These are phyloP conservation scores for Ramularia endophylla DNA, from an alignment of 2,329 filamentous ascomycete species.

Conservation along the genomic window DNA sequence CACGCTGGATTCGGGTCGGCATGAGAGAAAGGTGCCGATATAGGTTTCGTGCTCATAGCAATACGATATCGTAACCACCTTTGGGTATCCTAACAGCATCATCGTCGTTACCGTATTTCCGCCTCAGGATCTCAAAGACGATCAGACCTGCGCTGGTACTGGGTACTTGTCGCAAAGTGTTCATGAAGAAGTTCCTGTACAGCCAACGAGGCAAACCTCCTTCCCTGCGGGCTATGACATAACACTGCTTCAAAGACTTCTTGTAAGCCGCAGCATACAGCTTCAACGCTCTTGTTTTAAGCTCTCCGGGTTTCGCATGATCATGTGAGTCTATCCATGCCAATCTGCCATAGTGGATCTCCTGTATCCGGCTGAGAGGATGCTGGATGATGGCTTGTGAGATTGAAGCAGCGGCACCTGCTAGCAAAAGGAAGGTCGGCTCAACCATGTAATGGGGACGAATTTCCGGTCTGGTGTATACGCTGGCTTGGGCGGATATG, in stretches of 20 bases:
- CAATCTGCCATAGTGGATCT: conserved; percentile 66
- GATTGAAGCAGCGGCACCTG: conserved; percentile 63
- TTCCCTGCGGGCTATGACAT: conserved; percentile 52
- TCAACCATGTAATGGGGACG: conserved; percentile 70
- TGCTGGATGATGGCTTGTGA: conserved; percentile 65
- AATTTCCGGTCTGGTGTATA: conserved; percentile 46
- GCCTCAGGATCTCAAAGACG: conserved; percentile 69
- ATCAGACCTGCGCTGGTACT: conserved; percentile 72
- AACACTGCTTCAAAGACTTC: conserved; percentile 59
- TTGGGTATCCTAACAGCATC: conserved; percentile 60
- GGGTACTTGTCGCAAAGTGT: conserved; percentile 66
- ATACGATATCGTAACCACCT: conserved; percentile 66
- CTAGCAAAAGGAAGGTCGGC: conserved; percentile 63
- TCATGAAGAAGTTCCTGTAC: conserved; percentile 67
- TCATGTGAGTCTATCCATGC: conserved; percentile 62
- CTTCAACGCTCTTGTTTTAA: conserved; percentile 47
- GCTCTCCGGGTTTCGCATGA: conserved; percentile 35
- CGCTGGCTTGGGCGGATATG: conserved; percentile 23
- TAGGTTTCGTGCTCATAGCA: conserved; percentile 45
- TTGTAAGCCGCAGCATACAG: conserved; percentile 67
- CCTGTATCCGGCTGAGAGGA: conserved; percentile 64
- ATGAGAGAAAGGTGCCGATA: not conserved
- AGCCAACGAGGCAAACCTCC: conserved; percentile 57
- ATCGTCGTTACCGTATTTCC: conserved; percentile 61
- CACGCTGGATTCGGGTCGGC: no score